Base-by-base conservation (phyloP, 2,329 filamentous ascomycete species). In the Fusarium agapanthi region DNA sequence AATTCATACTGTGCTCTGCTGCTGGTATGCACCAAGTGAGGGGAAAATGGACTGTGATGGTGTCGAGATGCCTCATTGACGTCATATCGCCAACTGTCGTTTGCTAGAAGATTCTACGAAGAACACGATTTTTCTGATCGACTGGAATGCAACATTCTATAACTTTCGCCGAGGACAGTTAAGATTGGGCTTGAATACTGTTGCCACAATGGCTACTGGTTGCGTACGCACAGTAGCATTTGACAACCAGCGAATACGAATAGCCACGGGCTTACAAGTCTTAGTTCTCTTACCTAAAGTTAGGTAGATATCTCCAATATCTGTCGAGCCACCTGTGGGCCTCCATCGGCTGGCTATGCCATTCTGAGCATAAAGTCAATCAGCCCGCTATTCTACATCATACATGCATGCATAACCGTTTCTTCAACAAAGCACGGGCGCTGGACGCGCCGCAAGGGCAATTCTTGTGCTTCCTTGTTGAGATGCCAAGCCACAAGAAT, bases 31-130 rank as follows among this genome's bases (percentile, higher is more conserved):
- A 22, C 15, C 22, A 40, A 43, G 47, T 65, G 74, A 71, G 64
- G 60, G 44, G 47, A 34, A 60, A 50, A 35, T 30, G n/a, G 62
- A 59, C 53, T 40, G 58, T 62, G 62, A 74, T 71, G 64, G 22
- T 50, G 26, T 38, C 12, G 58, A 58, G 53, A 65, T 62, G 73
- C 75, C 43, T 77, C 75, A 76, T 69, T 77, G 71, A 77, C 75
- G 75, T 77, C 72, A 76, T 69, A 32, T 7, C 20, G 9, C 18
- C 14, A 34, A 55, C 44, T 47, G 26, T 47, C 55, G 30, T 7
- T 30, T 28, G 14, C 71, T 9, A 55, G 71, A 71, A 71, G 53
- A 38, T 72, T 72, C 69, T 35, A 69, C 28, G 30, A 37, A 13
- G 28, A 14, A 34, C 18, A 60, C 18, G 40, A 32, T 15, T n/a